Evolutionary conservation across 371 early-diverging fungal genomes (phyloP), one percentile per base, ranked within the genome.

Genomic region (Circinella umbellata): DNA sequence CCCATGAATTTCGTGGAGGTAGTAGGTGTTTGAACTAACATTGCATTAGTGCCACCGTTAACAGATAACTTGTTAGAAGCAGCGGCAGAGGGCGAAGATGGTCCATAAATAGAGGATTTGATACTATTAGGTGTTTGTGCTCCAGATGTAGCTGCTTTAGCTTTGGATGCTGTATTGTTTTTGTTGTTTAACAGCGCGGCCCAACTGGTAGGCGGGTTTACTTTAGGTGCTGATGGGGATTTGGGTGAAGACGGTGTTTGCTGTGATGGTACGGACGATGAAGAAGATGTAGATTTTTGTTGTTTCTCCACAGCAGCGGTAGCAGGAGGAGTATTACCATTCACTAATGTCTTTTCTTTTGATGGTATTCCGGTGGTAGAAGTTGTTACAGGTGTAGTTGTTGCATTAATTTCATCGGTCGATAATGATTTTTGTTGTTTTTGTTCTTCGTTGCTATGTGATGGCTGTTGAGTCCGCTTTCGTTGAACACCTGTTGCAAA

Each of bases 201-300:
- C 91, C 92, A 92, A 73, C 84, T 88, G 35, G 75, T 27, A 5
- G 79, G 77, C 69, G 27, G 27, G 27, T 83, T 86, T 34, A 78
- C 79, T 62, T 85, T 85, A 11, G 81, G 74, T 20, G 78, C 61
- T 1, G 69, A n/a, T 57, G 60, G 18, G 11, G 49, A 34, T 18
- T 59, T 59, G 36, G 34, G 39, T 61, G 61, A 51, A 17, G 61
- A 34, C 9, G 5, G 46, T 63, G 38, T 46, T 48, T 63, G 63
- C 48, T 63, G 63, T 18, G 14, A 6, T 63, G 49, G 4, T 34
- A 6, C 27, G n/a, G 17, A 51, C 5, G 51, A 15, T 4, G 51
- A 8, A 51, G 66, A 46, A 4, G 37, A 34, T 35, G 27, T 27
- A 27, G 27, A 2, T 27, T 27, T 0, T 27, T 27, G 27, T 27